phyloP scores from a whole-genome alignment of 228 moss, liverwort and hornwort genomes.

The Sphagnum magellanicum region DNA sequence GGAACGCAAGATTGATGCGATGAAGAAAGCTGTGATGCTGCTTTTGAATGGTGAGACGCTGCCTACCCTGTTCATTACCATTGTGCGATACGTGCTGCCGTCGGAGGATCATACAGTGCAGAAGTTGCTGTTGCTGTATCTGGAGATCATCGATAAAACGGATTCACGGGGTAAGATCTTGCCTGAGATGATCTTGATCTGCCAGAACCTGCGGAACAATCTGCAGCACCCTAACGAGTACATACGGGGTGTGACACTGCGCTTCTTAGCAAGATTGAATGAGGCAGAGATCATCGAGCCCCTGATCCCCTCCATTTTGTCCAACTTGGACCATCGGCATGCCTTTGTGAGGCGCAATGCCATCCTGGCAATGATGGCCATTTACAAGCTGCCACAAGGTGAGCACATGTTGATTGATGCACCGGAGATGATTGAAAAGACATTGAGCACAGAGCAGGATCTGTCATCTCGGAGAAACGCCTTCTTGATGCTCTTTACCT shows the following conservation, averaged over 20 bases:
- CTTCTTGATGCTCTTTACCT: slow-evolving; percentile 92
- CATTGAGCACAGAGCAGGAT: slow-evolving; percentile 69
- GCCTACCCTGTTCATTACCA: slow-evolving; percentile 89
- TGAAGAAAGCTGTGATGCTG: slow-evolving; percentile 98
- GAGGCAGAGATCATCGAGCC: slow-evolving; percentile 92
- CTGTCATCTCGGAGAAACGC: slow-evolving; percentile 78
- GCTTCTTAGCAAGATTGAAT: slow-evolving; percentile 86
- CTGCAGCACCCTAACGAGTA: slow-evolving; percentile 98
- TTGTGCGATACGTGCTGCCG: slow-evolving; percentile 90
- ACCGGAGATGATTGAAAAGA: slow-evolving; percentile 86
- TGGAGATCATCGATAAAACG: slow-evolving; percentile 96
- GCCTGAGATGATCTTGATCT: slow-evolving; percentile 98
- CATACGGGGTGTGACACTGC: slow-evolving; percentile 81
- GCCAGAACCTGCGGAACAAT: slow-evolving; percentile 91
- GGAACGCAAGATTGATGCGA: slow-evolving; percentile 81
- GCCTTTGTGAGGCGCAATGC: slow-evolving; percentile 91
- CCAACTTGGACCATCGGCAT: slow-evolving; percentile 93
- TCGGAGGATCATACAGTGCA: slow-evolving; percentile 97
- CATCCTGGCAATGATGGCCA: slow-evolving; percentile 76
- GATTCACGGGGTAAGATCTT: slow-evolving; percentile 87
- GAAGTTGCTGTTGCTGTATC: slow-evolving; percentile 83
- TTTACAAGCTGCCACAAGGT: slow-evolving; percentile 92
- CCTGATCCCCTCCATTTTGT: slow-evolving; percentile 80
- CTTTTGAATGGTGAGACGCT: slow-evolving; percentile 84
- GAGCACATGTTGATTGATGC: slow-evolving; percentile 78